A percentile compares a stretch with the other conserved stretches of the same genome.
phyloP scores from a whole-genome alignment of 805 yeast species.

The Kluyveromyces siamensis region DNA sequence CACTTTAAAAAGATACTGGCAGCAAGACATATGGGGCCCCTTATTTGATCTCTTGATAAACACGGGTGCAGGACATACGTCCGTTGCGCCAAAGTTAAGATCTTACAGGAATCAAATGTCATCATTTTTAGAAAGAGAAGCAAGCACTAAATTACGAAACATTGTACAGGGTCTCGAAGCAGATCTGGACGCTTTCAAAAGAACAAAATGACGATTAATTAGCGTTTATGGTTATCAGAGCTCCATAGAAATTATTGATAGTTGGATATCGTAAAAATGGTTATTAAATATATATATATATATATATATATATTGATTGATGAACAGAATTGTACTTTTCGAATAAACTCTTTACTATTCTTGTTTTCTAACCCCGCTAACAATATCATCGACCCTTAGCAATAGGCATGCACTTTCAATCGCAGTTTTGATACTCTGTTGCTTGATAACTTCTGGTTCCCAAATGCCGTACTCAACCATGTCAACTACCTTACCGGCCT shows the following conservation, averaged over 20 bases:
- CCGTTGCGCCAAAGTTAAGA: constrained; percentile 29
- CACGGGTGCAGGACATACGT: constrained; percentile 32
- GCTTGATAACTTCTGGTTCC: constrained; percentile 99
- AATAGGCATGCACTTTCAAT: constrained; percentile 93
- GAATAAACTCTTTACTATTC: constrained; percentile 12
- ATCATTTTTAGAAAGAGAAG: constrained; percentile 5
- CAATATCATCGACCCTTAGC: constrained; percentile 95
- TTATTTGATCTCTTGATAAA: constrained; percentile 59
- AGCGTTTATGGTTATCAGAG: background rate
- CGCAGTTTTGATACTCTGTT: constrained; percentile 95
- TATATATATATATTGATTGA: background rate
- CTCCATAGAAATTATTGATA: background rate
- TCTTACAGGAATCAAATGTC: constrained; percentile 23
- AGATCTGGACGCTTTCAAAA: constrained; percentile 14
- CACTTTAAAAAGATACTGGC: constrained; percentile 68
- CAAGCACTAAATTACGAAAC: constrained; percentile 22
- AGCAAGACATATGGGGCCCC: constrained; percentile 57
- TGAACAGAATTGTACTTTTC: background rate
- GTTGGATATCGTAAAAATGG: background rate
- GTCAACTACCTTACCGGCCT: constrained; percentile 85
- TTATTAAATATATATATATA: background rate
- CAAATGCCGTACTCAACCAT: constrained; percentile 95
- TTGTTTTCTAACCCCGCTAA: constrained; percentile 78
- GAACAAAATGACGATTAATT: constrained; percentile 2
- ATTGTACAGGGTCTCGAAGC: constrained; percentile 32